These are phyloP conservation scores for Miscanthus sacchariflorus DNA, from an alignment of 202 grass and related monocot genomes.

Conservation along the genomic window DNA sequence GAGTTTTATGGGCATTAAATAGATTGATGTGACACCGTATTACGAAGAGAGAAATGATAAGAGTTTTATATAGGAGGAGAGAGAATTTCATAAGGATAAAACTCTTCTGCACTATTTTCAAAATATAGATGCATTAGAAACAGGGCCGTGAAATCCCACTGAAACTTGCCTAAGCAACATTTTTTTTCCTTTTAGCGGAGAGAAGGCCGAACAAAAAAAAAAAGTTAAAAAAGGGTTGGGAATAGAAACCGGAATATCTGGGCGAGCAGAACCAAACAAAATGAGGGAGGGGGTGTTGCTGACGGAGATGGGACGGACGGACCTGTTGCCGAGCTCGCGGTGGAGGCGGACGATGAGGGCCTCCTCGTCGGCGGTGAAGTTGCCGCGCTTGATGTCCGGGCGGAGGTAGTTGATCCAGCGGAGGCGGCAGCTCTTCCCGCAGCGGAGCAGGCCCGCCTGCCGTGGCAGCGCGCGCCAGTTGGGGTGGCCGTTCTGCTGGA, in stretches of 20 bases:
- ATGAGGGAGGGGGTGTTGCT: not conserved
- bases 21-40: too few species aligned
- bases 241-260: not conserved
- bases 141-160: too few species aligned
- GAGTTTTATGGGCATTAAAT: too few species aligned
- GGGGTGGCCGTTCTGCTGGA: slow-evolving; percentile 76
- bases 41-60: too few species aligned
- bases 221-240: not conserved
- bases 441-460: slow-evolving; percentile 82
- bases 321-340: slow-evolving; percentile 79
- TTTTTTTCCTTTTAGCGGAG: not conserved
- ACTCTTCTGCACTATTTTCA: too few species aligned
- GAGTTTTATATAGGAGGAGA: too few species aligned
- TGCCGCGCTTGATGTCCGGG: slow-evolving; percentile 91
- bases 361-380: slow-evolving; percentile 87
- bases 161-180: not conserved
- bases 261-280: not conserved
- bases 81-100: too few species aligned
- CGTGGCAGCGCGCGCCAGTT: slow-evolving; percentile 91
- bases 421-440: slow-evolving; percentile 87
- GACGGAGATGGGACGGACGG: not conserved
- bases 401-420: slow-evolving; percentile 92
- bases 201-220: not conserved
- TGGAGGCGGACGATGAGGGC: slow-evolving; percentile 75
- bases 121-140: too few species aligned